Evolutionary conservation across 768 basidiomycete genomes (phyloP).

Genomic region (Mycena sanguinolenta): DNA sequence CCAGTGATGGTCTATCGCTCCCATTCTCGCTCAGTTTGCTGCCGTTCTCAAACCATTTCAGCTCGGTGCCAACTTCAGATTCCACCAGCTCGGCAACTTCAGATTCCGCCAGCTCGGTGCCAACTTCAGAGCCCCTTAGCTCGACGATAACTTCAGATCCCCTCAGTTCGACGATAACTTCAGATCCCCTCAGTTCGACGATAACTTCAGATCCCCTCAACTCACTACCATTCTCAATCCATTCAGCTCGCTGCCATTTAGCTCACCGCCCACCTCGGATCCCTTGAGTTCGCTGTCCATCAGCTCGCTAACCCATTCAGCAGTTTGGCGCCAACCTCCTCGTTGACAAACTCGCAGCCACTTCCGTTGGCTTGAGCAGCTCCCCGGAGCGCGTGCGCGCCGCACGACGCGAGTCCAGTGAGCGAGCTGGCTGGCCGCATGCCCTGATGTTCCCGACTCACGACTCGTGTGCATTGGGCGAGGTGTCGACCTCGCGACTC

Average conservation of each 20-base stretch:
- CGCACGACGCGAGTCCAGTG: too few species aligned
- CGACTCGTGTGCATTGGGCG: too few species aligned
- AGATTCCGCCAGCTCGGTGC: too few species aligned
- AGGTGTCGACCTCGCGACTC: too few species aligned
- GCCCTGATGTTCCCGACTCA: too few species aligned
- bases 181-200: not conserved
- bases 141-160: not conserved
- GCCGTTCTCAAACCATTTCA: not conserved
- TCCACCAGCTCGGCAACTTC: not conserved
- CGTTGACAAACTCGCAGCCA: not conserved
- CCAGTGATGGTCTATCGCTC: not conserved
- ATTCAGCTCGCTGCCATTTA: not conserved
- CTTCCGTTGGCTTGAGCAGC: not conserved
- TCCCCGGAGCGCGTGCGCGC: too few species aligned
- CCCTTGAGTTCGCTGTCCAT: too few species aligned
- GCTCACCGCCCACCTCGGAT: too few species aligned
- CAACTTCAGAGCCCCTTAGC: not conserved
- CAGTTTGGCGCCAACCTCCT: not conserved
- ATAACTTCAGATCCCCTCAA: not conserved
- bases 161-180: not conserved
- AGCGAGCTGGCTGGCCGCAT: too few species aligned
- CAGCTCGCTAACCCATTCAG: not conserved
- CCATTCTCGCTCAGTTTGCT: not conserved
- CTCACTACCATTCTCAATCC: not conserved
- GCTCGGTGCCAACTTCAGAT: not conserved